Evolutionary conservation across 148 eudicot species (phyloP).

Genomic region (Fallopia convolvulus): DNA sequence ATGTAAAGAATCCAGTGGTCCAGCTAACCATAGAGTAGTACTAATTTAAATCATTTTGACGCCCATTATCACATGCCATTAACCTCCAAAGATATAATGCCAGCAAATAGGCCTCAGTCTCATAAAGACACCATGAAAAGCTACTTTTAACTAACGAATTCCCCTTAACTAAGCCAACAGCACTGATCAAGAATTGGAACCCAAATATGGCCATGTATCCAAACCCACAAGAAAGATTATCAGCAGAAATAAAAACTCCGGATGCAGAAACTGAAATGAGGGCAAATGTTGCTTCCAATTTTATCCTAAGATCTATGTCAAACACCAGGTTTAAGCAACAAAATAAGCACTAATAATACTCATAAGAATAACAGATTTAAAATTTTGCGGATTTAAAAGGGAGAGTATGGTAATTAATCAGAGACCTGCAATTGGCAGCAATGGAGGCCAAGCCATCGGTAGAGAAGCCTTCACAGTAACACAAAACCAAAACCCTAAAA

Average conservation of each 20-base stretch:
- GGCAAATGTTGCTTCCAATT: background rate
- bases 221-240: background rate
- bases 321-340: background rate
- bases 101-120: slow-evolving; percentile 12
- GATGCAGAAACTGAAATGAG: background rate
- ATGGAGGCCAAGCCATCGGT: slow-evolving; percentile 65
- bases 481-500: slow-evolving; percentile 48
- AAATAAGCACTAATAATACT: background rate
- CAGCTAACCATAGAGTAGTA: slow-evolving; percentile 6
- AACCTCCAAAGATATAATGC: slow-evolving; percentile 6
- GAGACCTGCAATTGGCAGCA: slow-evolving; percentile 69
- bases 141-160: background rate
- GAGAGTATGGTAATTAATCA: background rate
- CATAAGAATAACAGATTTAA: no score
- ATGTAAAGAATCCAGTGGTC: slow-evolving; percentile 6
- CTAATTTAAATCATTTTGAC: background rate
- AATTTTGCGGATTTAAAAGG: background rate
- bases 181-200: background rate
- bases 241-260: background rate
- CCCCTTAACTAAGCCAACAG: background rate
- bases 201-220: background rate
- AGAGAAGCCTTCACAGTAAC: slow-evolving; percentile 59
- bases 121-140: background rate
- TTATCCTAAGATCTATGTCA: background rate
- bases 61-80: slow-evolving; percentile 12